Base-by-base conservation (phyloP, 2,329 filamentous ascomycete species). In the Colletotrichum australisinense region DNA sequence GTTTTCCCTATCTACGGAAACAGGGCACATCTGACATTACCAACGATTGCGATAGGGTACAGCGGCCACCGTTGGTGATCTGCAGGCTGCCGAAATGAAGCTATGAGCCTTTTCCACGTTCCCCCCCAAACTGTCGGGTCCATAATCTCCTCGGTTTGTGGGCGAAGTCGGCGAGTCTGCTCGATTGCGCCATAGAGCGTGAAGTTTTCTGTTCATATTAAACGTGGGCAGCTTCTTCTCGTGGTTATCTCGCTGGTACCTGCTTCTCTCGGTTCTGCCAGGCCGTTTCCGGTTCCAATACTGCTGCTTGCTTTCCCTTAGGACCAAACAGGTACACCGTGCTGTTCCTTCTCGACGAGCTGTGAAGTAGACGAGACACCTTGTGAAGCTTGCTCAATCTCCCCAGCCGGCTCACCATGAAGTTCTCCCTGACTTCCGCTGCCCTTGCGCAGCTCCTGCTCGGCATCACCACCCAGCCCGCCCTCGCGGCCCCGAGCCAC, bases 401-500 rank as follows among this genome's bases (percentile, higher is more conserved):
- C 26, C 14, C 38, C 38, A 7, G 38, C 1, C 28, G 24, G 52
- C 35, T 46, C 63, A 19, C 46, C 56, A 66, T 65, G 58, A 75
- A 74, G 74, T 62, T 72, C 46, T 46, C 67, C n/a, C n/a, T 71
- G 59, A 56, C 59, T 12, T 66, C 74, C 28, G 68, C 74, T 30
- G 72, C 62, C 30, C 53, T 72, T 22, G 64, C 35, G 56, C 74
- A 72, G 58, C 65, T 75, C 46, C 64, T 74, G 49, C 42, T 75
- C 42, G 66, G 66, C 28, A 30, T 65, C 12, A n/a, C 42, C 42
- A n/a, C 19, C 5, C 72, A 59, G 65, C 28, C 74, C 56, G 28
- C 57, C 22, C 63, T 75, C 19, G 62, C 72, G 11, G 64, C 62
- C 30, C 64, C 67, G 12, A 56, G 52, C 52, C 14, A 52, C 4